Evolutionary conservation across 176 grass and related monocot species (phyloP).

Genomic region (Echinochloa phyllopogon): DNA sequence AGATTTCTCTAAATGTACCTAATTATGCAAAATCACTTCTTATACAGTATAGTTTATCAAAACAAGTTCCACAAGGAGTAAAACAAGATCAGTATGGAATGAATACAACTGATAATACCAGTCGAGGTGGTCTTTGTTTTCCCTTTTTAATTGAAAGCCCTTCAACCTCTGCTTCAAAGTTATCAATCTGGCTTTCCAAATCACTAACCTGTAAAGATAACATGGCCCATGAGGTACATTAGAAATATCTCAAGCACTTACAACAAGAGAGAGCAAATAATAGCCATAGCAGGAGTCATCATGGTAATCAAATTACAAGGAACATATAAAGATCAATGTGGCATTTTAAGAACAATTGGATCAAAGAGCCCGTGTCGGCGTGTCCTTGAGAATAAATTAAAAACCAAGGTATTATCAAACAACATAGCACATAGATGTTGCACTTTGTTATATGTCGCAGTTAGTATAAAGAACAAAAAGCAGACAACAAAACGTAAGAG

Average conservation of each 20-base stretch:
- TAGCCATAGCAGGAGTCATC: conserved; percentile 23
- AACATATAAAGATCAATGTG: conserved; percentile 17
- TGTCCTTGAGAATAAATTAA: neutral
- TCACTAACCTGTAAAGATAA: conserved; percentile 75
- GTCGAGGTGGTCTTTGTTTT: conserved; percentile 82
- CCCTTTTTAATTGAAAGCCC: conserved; percentile 98
- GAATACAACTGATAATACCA: conserved; percentile 60
- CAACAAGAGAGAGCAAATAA: conserved; percentile 6
- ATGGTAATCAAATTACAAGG: conserved; percentile 21
- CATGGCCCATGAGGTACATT: conserved; percentile 19
- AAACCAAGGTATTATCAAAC: conserved; percentile 7
- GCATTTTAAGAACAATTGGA: conserved; percentile 14
- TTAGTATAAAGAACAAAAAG: conserved; percentile 18
- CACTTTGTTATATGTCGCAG: neutral
- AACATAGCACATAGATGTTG: conserved; percentile 16
- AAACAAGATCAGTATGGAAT: conserved; percentile 36
- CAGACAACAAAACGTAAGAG: neutral
- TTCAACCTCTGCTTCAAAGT: conserved; percentile 98
- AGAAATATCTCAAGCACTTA: neutral
- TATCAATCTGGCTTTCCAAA: conserved; percentile 96
- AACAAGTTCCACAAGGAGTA: conserved; percentile 29
- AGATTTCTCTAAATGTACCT: conserved; percentile 95
- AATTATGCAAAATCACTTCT: conserved; percentile 47
- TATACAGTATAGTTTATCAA: conserved; percentile 21
- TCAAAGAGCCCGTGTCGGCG: too few relatives aligned